Conservation (phyloP, 2,329 filamentous ascomycete genomes). For the Paraconiothyrium brasiliense region DNA sequence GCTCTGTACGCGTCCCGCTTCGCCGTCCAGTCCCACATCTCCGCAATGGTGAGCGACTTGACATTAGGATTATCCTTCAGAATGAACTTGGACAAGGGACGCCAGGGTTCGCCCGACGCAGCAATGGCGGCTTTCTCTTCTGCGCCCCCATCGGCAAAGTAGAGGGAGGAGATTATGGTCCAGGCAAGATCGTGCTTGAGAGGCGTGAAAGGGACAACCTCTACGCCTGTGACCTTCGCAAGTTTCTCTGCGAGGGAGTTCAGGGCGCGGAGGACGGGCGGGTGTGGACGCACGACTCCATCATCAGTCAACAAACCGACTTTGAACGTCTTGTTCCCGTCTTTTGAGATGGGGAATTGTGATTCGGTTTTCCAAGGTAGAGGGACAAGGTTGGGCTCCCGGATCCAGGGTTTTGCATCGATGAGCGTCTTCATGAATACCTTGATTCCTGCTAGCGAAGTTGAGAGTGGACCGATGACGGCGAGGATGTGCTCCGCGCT, state of each 20-base stretch:
- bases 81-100: slow-evolving; percentile 67
- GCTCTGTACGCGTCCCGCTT: slow-evolving; percentile 53
- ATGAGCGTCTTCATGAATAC: slow-evolving; percentile 63
- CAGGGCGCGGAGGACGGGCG: slow-evolving; percentile 68
- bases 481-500: slow-evolving; percentile 57
- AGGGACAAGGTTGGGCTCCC: slow-evolving; percentile 64
- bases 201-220: slow-evolving; percentile 60
- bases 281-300: slow-evolving; percentile 70
- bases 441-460: slow-evolving; percentile 60
- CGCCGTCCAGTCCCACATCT: slow-evolving; percentile 52
- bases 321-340: slow-evolving; percentile 54
- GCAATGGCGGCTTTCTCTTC: slow-evolving; percentile 61
- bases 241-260: slow-evolving; percentile 56
- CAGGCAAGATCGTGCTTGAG: slow-evolving; percentile 58
- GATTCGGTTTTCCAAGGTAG: slow-evolving; percentile 60
- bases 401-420: slow-evolving; percentile 62
- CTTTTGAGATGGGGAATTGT: slow-evolving; percentile 19
- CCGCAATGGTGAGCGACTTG: slow-evolving; percentile 42
- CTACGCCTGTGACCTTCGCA: slow-evolving; percentile 56
- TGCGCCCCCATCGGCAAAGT: slow-evolving; percentile 65
- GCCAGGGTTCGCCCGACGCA: slow-evolving; percentile 63
- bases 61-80: slow-evolving; percentile 57
- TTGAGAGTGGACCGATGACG: slow-evolving; percentile 63
- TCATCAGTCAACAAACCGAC: slow-evolving; percentile 72
- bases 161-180: slow-evolving; percentile 45